Evolutionary conservation across 1,139 yeast genomes (phyloP), one percentile per base, ranked within the genome.

Genomic region (Geotrichum aggregatum): DNA sequence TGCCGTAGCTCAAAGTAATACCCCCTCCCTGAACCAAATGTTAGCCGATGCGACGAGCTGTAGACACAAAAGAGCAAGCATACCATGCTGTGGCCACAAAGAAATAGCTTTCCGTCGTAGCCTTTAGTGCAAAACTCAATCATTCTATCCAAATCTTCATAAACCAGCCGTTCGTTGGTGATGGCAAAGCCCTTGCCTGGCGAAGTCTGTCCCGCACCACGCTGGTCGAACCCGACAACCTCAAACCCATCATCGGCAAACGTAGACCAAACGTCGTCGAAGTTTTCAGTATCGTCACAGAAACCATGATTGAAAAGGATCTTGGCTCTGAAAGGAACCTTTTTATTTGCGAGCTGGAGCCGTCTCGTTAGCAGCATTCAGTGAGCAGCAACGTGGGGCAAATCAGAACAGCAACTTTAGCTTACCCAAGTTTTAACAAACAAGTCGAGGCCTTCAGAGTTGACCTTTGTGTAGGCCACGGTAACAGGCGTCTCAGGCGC

Each of bases 41-140:
- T 19, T 45, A 34, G 24, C 13, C 30, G n/a, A n/a, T n/a, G n/a
- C n/a, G n/a, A 3, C 11, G 13, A 41, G 44, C 2, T 8, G 24
- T 28, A 5, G 30, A 10, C 34, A 18, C 36, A 38, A 21, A 13
- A n/a, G 14, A 13, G 22, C 21, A 35, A 18, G 40, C 54, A 7
- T 38, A 50, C 54, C 97, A 92, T 89, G n/a, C 95, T 87, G 64
- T 87, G 95, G 1, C 97, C 96, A 70, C 80, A 74, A 58, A 92
- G 65, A 62, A 76, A 78, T 58, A 61, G 58, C 7, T 52, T 63
- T 24, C 67, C 70, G 6, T 55, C 55, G 49, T 59, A 59, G 48
- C 80, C 81, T 45, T 73, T 74, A 7, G 64, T 50, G 52, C 48
- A 52, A 14, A 55, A 55, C 33, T 62, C 73, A 57, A 84, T 71